Percentiles rank a stretch among this genome's conserved stretches.
These are phyloP conservation scores for Geranium rotundifolium DNA, from an alignment of 345 rosid species.

Conservation along the genomic window DNA sequence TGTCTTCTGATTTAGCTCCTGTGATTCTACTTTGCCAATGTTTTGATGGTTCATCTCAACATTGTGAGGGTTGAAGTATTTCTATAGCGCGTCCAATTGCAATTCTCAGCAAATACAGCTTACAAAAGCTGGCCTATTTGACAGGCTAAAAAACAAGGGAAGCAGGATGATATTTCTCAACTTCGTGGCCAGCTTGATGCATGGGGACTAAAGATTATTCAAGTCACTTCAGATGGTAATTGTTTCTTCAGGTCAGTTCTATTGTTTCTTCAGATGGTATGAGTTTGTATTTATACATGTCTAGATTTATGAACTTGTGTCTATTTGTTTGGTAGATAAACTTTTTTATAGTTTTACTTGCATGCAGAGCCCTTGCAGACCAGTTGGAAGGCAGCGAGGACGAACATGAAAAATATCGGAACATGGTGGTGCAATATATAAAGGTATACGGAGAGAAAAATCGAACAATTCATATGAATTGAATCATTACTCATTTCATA, in stretches of 20 bases:
- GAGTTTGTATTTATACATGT: not conserved
- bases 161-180: conserved; percentile 50
- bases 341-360: conserved; percentile 3
- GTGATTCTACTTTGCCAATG: not conserved
- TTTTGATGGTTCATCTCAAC: not conserved
- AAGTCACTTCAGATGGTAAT: conserved; percentile 87
- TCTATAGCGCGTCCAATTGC: not conserved
- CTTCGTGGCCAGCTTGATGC: conserved; percentile 57
- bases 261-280: no score
- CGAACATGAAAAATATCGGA: conserved; percentile 62
- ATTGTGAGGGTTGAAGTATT: not conserved
- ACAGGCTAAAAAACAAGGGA: conserved; percentile 64
- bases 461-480: not conserved
- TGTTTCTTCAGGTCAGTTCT: conserved; percentile 87
- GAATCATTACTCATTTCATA: not conserved
- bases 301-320: not conserved
- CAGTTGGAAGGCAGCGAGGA: conserved; percentile 83
- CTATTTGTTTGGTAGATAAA: not conserved
- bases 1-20: not conserved
- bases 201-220: conserved; percentile 59
- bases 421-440: conserved; percentile 62
- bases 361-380: conserved; percentile 70
- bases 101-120: not conserved
- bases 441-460: conserved; percentile 23
- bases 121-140: conserved; percentile 6